phyloP scores from a whole-genome alignment of 1,139 yeast genomes.

The Insectozyma bohioensis region DNA sequence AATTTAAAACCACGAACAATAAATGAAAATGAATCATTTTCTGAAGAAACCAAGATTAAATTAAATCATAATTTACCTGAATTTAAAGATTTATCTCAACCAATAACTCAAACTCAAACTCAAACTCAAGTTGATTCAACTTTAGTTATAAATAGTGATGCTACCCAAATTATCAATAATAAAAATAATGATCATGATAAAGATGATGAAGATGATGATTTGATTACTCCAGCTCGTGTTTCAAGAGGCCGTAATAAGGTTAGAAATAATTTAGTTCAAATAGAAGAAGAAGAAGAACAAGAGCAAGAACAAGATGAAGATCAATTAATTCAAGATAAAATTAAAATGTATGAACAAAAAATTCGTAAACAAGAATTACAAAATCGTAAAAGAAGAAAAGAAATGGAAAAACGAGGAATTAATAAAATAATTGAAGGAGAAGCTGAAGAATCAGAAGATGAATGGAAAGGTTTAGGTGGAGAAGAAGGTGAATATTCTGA shows the following conservation, averaged over 20 bases:
- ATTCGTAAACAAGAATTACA: conserved; percentile 40
- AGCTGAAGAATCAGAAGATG: conserved; percentile 97
- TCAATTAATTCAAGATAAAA: conserved; percentile 29
- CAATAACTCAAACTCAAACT: conserved; percentile 16
- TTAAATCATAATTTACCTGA: conserved; percentile 6
- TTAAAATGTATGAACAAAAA: conserved; percentile 38
- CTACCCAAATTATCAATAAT: conserved; percentile 10
- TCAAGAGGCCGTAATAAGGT: conserved; percentile 25
- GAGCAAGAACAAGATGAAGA: conserved; percentile 23
- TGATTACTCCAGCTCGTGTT: conserved; percentile 28
- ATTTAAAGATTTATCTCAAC: conserved; percentile 17
- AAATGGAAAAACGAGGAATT: conserved; percentile 52
- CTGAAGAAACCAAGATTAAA: conserved; percentile 1
- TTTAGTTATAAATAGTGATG: conserved; percentile 15
- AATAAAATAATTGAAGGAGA: conserved; percentile 70
- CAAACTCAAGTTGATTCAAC: conserved; percentile 20
- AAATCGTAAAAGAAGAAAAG: conserved; percentile 41
- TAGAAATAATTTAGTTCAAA: conserved; percentile 17
- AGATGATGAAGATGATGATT: conserved; percentile 27
- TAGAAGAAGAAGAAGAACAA: conserved; percentile 22
- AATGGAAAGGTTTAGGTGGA: conserved; percentile 92
- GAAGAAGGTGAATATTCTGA: conserved; percentile 70
- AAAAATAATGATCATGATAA: conserved; percentile 1
- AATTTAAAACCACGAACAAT: conserved; percentile 29
- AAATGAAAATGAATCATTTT: conserved; percentile 2